Conservation (phyloP, 2,329 filamentous ascomycete species). For the Talaromyces amestolkiae region DNA sequence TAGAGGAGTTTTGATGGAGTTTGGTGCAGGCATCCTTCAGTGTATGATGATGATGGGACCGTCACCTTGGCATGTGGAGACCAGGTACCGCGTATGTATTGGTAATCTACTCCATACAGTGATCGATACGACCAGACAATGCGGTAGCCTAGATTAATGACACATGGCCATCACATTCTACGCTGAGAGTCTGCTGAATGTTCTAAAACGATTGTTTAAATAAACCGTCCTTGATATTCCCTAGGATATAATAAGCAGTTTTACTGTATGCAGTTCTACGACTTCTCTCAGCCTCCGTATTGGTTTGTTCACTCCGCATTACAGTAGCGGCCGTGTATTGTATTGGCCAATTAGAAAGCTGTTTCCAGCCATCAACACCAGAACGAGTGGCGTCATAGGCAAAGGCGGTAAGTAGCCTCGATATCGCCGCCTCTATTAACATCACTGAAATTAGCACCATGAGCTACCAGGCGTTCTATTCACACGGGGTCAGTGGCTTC, state of each 20-base stretch:
- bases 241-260: background rate
- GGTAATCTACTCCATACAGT: background rate
- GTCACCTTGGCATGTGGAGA: constrained; percentile 8
- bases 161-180: background rate
- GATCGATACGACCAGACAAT: background rate
- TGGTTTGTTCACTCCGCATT: constrained; percentile 34
- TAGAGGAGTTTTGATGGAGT: background rate
- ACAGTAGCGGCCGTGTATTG: constrained; percentile 79
- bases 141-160: background rate
- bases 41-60: constrained; percentile 2
- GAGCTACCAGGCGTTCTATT: no score
- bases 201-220: background rate
- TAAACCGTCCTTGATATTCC: background rate
- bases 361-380: background rate
- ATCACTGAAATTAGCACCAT: no score
- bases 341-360: constrained; percentile 44
- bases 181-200: background rate
- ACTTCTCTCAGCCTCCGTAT: background rate
- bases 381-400: constrained; percentile 35
- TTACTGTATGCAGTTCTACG: background rate
- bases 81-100: background rate
- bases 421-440: no score
- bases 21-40: constrained; percentile 12
- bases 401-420: background rate
- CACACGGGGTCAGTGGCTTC: no score